Evolutionary conservation across 2,329 filamentous ascomycete genomes (phyloP), one percentile per base, ranked within the genome.

Genomic region (Curvularia verruculosa): DNA sequence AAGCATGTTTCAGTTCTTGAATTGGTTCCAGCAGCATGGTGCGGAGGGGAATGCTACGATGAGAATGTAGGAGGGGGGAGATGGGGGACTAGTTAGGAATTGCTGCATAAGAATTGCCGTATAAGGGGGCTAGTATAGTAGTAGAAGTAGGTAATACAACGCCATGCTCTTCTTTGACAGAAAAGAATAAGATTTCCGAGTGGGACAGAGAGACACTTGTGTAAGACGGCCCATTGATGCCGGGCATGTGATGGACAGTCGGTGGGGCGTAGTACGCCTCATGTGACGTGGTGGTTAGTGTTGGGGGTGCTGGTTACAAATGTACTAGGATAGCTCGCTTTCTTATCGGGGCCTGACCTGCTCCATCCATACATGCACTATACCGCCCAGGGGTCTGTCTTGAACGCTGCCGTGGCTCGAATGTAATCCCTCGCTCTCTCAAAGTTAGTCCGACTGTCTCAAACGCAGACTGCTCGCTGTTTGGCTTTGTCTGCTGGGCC

Each of bases 1-100:
- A 1, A 78, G 73, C 48, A 59, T 78, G 66, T 79, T 79, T 52
- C 77, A 80, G 61, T 74, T 77, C 36, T 54, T 79, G 61, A 75
- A 78, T 47, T 80, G 77, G 77, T 79, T 79, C 60, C 72, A 71
- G 58, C 59, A 69, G 51, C 68, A 75, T 61, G 69, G 69, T 53
- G 59, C 56, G 19, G 55, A 56, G 13, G 60, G 63, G 7, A 73
- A 74, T 46, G 59, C 64, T 50, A 72, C 70, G 19, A 68, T 73
- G 67, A 62, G 43, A 44, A 53, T 71, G 51, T 63, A 44, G 53
- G 43, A 18, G 23, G 12, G 19, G 39, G 39, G 15, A 23, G n/a
- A n/a, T n/a, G n/a, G n/a, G 18, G 28, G 2, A 10, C 12, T 44
- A 44, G n/a, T n/a, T n/a, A n/a, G n/a, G 40, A 44, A 44, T 43